phyloP scores from a whole-genome alignment of 441 rosid species.

The Gossypium trilobum region DNA sequence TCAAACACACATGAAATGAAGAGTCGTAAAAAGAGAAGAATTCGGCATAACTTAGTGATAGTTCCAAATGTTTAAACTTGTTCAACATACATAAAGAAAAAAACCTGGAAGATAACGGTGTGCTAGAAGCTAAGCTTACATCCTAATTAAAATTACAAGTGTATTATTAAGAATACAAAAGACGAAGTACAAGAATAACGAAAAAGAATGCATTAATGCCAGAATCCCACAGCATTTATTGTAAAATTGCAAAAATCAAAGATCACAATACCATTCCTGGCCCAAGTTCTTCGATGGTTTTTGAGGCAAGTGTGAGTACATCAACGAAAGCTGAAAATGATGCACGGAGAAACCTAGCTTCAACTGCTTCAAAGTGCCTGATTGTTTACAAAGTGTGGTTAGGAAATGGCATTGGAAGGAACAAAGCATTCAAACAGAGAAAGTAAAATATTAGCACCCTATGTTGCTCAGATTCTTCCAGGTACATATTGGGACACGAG shows the following conservation, averaged over 20 bases:
- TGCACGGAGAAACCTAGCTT: slow-evolving; percentile 88
- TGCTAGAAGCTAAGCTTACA: not conserved
- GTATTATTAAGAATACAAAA: not conserved
- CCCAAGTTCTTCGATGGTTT: slow-evolving; percentile 74
- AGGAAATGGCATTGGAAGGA: not conserved
- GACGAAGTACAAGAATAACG: not conserved
- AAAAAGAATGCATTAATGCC: not conserved
- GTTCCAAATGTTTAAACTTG: not conserved
- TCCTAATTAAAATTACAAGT: not conserved
- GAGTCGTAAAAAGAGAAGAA: not conserved
- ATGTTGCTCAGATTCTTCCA: not conserved
- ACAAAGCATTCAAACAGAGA: not conserved
- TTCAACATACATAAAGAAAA: not conserved
- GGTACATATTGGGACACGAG: not conserved
- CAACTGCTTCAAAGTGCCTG: slow-evolving; percentile 78
- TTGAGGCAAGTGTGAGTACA: slow-evolving; percentile 61
- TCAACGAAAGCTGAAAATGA: slow-evolving; percentile 76
- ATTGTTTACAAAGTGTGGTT: not conserved
- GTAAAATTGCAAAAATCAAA: not conserved
- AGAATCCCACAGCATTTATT: not conserved
- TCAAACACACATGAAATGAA: not conserved
- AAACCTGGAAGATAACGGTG: not conserved
- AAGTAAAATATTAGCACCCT: not conserved
- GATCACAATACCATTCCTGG: slow-evolving; percentile 27
- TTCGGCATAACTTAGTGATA: not conserved